phyloP scores from a whole-genome alignment of 768 basidiomycete species.

The Auricularia sp. region DNA sequence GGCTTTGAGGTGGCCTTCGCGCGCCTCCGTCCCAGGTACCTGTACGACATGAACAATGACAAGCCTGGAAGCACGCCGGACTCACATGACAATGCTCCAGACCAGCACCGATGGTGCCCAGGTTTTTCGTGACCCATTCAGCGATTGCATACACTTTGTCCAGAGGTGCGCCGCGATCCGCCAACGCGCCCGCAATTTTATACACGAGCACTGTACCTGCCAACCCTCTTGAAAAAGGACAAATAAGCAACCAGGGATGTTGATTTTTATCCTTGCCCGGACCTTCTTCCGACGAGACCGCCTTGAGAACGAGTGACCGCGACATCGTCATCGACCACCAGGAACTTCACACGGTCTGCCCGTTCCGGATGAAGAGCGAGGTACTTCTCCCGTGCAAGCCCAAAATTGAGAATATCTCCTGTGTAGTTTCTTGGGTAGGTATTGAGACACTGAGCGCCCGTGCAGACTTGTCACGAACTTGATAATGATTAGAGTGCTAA shows the following conservation, averaged over 20 bases:
- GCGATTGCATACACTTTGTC: slow-evolving; percentile 60
- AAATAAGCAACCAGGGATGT: not conserved
- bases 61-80: slow-evolving; percentile 1
- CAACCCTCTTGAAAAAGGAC: slow-evolving; percentile 45
- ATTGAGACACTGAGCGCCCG: too few relatives aligned
- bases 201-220: slow-evolving; percentile 79
- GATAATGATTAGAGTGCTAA: slow-evolving; percentile 66
- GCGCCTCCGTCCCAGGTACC: slow-evolving; percentile 69
- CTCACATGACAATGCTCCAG: slow-evolving; percentile 82
- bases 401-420: slow-evolving; percentile 82
- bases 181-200: slow-evolving; percentile 83
- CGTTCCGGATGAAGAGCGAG: slow-evolving; percentile 60
- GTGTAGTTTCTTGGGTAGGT: not conserved
- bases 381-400: slow-evolving; percentile 78
- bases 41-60: slow-evolving; percentile 16
- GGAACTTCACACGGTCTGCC: slow-evolving; percentile 57
- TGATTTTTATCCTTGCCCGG: not conserved
- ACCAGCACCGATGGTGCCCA: slow-evolving; percentile 79
- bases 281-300: slow-evolving; percentile 77
- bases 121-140: slow-evolving; percentile 50
- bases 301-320: slow-evolving; percentile 76
- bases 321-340: slow-evolving; percentile 86
- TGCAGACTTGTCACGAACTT: slow-evolving; percentile 38
- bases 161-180: slow-evolving; percentile 54
- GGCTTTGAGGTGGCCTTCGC: slow-evolving; percentile 42